Conservation (phyloP, 257 asterid genomes). For the Lithospermum erythrorhizon region DNA sequence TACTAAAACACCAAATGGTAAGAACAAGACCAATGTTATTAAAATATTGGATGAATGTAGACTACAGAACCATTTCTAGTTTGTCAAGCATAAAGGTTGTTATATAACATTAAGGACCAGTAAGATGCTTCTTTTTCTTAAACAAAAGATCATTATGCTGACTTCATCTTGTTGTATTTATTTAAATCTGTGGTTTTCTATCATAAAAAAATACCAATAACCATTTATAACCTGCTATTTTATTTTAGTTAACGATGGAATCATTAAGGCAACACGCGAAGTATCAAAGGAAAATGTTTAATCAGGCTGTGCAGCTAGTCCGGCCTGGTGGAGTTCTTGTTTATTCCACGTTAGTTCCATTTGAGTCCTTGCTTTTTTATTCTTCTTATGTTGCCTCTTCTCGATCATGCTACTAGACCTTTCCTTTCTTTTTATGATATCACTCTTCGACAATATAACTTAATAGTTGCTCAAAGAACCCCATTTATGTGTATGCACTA, state of each 20-base stretch:
- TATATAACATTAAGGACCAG: not conserved
- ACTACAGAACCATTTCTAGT: no score
- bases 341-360: conserved; percentile 73
- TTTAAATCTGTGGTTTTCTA: not conserved
- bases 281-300: conserved; percentile 88
- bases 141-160: not conserved
- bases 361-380: not conserved
- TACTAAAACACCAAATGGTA: no score
- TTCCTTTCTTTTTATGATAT: not conserved
- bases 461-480: not conserved
- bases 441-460: not conserved
- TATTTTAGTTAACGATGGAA: conserved; percentile 59
- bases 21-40: no score
- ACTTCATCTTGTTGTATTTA: not conserved
- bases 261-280: conserved; percentile 74
- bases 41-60: no score
- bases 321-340: conserved; percentile 94
- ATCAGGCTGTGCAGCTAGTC: conserved; percentile 97
- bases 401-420: not conserved
- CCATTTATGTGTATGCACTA: not conserved
- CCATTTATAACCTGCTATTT: conserved; percentile 6
- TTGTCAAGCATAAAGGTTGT: no score
- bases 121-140: not conserved
- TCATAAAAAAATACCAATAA: not conserved
- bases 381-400: not conserved